Evolutionary conservation across 352 stramenopile genomes (phyloP).

Genomic region (Globisporangium splendens): DNA sequence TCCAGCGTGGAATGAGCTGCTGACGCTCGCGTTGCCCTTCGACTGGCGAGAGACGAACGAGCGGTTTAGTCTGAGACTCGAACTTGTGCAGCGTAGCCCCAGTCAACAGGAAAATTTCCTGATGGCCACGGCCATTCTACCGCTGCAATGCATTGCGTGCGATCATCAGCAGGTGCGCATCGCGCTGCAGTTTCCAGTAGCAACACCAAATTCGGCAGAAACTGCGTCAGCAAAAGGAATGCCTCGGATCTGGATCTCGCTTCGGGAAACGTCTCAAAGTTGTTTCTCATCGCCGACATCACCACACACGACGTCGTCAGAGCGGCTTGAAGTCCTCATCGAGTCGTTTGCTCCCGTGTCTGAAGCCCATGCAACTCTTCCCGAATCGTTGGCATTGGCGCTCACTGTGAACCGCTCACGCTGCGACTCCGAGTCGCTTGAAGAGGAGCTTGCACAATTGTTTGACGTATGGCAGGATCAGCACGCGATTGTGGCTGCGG

Average conservation of each 20-base stretch:
- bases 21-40: slow-evolving; percentile 49
- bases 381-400: not conserved
- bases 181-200: slow-evolving; percentile 22
- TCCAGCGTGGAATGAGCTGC: slow-evolving; percentile 65
- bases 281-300: not conserved
- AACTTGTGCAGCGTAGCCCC: slow-evolving; percentile 54
- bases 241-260: slow-evolving; percentile 15
- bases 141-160: slow-evolving; percentile 18
- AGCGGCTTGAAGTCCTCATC: slow-evolving; percentile 21
- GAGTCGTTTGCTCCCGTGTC: slow-evolving; percentile 10
- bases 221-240: not conserved
- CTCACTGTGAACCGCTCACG: not conserved
- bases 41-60: slow-evolving; percentile 24
- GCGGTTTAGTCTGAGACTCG: slow-evolving; percentile 31
- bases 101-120: slow-evolving; percentile 68
- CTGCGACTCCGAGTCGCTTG: not conserved
- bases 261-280: slow-evolving; percentile 14
- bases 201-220: not conserved
- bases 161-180: slow-evolving; percentile 23
- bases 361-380: not conserved
- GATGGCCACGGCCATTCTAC: slow-evolving; percentile 28
- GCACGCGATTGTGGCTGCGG: not conserved
- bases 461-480: not conserved
- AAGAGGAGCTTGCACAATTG: not conserved
- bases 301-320: not conserved